Base-by-base conservation (phyloP, 2,329 filamentous ascomycete genomes). In the Penicillium vulpinum region DNA sequence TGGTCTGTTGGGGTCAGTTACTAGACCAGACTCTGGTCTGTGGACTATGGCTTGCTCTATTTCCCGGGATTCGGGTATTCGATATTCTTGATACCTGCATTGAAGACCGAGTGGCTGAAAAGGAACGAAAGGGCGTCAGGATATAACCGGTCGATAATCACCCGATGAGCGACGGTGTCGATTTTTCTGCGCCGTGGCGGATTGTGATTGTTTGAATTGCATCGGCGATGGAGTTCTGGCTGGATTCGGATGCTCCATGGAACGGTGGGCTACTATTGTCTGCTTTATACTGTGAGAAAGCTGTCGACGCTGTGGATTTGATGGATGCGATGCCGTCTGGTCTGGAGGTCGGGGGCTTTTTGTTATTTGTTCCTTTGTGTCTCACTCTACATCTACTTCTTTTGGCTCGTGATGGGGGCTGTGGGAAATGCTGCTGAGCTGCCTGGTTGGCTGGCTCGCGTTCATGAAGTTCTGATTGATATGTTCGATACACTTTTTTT, bases 381-480 rank as follows among this genome's bases (percentile, higher is more conserved):
- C 43, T 9, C 44, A 24, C 44, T 33, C 44, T 46, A 24, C 15
- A 16, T 46, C 28, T 33, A 33, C 28, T 46, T 46, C 9, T 46
- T 18, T 24, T 28, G 21, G 44, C 5, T 18, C 24, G 18, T 9
- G 44, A 46, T 46, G 29, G 21, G 29, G 29, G 29, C 44, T 35
- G 44, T 46, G 51, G 47, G 47, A 39, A 35, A 55, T 36, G 15
- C 35, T 51, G 40, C 48, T 28, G 48, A 46, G 48, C 26, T 52
- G 53, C 31, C 31, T 44, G 47, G 40, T 22, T 36, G 52, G 35
- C 39, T 44, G 40, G 39, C 40, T 56, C 33, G 33, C 31, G 40
- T 38, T 56, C 33, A 56, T 56, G 54, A 56, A 35, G 22, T 56
- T 52, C 54, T 56, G 54, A 56, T 52, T 56, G 49, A 56, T 33